Base-by-base conservation (phyloP, 495 filamentous ascomycete genomes). In the Xylaria castorea region DNA sequence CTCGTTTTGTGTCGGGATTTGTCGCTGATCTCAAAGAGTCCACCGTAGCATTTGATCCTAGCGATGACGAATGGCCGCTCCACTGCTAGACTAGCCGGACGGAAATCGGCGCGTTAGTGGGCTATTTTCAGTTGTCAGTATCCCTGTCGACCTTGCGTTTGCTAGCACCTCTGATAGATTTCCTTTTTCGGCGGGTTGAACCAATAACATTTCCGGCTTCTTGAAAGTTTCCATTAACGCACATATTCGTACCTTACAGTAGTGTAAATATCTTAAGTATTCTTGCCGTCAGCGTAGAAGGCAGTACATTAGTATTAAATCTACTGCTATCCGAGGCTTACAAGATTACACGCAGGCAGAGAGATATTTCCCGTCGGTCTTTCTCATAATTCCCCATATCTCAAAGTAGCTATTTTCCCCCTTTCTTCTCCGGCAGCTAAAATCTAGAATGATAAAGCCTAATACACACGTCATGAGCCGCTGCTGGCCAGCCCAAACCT, bases 121-220 rank as follows among this genome's bases (percentile, higher is more conserved):
- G 55, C 27, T 60, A n/a, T n/a, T 38, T n/a, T 5, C 25, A 22
- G 34, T 38, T 61, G 18, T 20, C 30, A 22, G 25, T 3, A 61
- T 61, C 34, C 36, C 61, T 64, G 61, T 64, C 38, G n/a, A 18
- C 50, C 11, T 68, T 22, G 32, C 32, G 36, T 32, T 14, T 50
- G 50, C 22, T 34, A 3, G 22, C 14, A 42, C 66, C 40, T 22
- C 16, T 30, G 34, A 57, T 40, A 32, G 53, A 60, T 69, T 69
- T 69, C 67, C 67, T 16, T 22, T 69, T 69, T 75, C 65, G 68
- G 68, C 68, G 30, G 32, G 25, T 32, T 74, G 32, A 69, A 61
- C 22, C 65, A 71, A 40, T 58, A 61, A 20, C 67, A 73, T 34
- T 58, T 32, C 25, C 14, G 30, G 27, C 53, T 58, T 51, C 48